Evolutionary conservation across 2,329 filamentous ascomycete genomes (phyloP), one percentile per base, ranked within the genome.

Genomic region (Trichoderma hamatum): DNA sequence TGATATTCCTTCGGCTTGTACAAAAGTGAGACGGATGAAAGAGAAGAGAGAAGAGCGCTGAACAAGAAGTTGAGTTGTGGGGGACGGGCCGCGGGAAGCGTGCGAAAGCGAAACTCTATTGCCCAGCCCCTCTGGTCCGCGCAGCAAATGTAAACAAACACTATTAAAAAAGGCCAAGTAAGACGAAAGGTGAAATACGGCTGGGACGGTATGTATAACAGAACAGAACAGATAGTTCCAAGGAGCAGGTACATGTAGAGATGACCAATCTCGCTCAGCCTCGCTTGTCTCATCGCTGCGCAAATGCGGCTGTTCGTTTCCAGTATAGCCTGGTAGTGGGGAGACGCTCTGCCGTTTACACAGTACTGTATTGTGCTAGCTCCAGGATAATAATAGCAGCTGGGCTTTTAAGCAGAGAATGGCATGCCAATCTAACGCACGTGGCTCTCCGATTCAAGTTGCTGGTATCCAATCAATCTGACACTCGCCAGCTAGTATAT

Each of bases 201-300:
- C 46, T 11, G 13, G n/a, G 7, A n/a, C 19, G 39, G 7, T 9
- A 24, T 10, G 51, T 16, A 26, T 62, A 11, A n/a, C 9, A 5
- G 16, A 21, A 14, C 14, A 39, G 24, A 7, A 32, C 9, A 30
- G 39, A n/a, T 3, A 46, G 21, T 9, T 21, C 13, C 13, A 21
- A 46, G 52, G 26, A 51, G 43, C 14, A 24, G 49, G 32, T 7
- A 46, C 30, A 28, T 28, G 36, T 2, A 1, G 1, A 49, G 54
- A 58, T 59, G 63, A 67, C 39, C 63, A 67, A 67, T 67, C 54
- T 30, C 28, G 13, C 62, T 55, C 49, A 21, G 49, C 49, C 61
- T 64, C 51, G 32, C 32, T 52, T 21, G 36, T 59, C n/a, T n/a
- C 59, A 21, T 49, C 26, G 16, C 46, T 58, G 52, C 49, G 14